phyloP scores from a whole-genome alignment of 345 rosid species.

The Clausena lansium region DNA sequence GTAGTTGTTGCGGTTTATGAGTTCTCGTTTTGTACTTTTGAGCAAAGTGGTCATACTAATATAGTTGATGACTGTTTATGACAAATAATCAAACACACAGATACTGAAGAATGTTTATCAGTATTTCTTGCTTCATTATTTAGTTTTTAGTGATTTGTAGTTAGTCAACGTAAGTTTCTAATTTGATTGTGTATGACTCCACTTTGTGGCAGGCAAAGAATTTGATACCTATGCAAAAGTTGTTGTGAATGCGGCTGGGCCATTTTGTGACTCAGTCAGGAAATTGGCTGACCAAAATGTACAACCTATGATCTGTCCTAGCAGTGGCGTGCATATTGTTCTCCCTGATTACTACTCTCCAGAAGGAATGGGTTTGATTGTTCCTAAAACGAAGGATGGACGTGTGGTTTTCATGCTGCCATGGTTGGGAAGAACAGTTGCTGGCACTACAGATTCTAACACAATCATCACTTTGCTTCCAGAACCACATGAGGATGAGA shows the following conservation, averaged over 20 bases:
- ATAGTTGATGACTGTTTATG: not conserved
- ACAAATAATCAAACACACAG: not conserved
- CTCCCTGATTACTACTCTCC: constrained; percentile 99
- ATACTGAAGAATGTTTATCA: not conserved
- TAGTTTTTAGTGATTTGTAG: not conserved
- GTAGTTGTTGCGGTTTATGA: not conserved
- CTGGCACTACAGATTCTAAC: constrained; percentile 96
- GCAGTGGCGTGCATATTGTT: constrained; percentile 93
- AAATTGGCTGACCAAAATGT: constrained; percentile 71
- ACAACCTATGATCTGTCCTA: constrained; percentile 81
- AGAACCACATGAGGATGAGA: constrained; percentile 96
- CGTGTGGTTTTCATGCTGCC: constrained; percentile 98
- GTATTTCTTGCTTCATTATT: constrained; percentile 10
- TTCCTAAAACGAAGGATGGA: constrained; percentile 98
- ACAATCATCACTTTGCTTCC: constrained; percentile 81
- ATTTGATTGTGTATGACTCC: not conserved
- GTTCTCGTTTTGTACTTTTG: not conserved
- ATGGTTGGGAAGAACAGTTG: constrained; percentile 95
- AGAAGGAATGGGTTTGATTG: constrained; percentile 98
- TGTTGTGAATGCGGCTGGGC: constrained; percentile 93
- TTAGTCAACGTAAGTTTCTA: not conserved
- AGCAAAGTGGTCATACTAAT: not conserved
- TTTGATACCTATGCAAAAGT: constrained; percentile 87
- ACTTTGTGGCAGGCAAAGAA: constrained; percentile 57
- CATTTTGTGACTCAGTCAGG: constrained; percentile 90